Conservation (phyloP, 257 asterid species). For the Lavandula angustifolia region DNA sequence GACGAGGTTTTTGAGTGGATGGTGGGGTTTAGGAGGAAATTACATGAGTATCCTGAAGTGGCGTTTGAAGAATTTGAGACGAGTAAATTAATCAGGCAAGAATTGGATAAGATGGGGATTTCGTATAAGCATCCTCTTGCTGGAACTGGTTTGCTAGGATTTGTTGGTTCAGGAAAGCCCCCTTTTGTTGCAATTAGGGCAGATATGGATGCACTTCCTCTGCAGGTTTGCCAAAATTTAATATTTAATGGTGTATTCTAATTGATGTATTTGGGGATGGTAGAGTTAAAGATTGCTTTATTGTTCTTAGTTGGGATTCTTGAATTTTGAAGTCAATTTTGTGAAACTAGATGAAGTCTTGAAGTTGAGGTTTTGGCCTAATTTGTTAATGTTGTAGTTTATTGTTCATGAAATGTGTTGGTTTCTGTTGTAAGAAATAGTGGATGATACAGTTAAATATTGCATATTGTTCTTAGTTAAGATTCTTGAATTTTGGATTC, state of each 20-base stretch:
- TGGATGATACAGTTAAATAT: slow-evolving; percentile 39
- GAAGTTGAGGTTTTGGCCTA: neutral
- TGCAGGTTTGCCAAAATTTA: slow-evolving; percentile 55
- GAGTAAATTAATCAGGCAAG: slow-evolving; percentile 77
- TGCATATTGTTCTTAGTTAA: neutral
- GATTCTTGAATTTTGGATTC: neutral
- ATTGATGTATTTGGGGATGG: neutral
- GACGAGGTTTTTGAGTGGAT: slow-evolving; percentile 80
- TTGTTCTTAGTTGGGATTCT: neutral
- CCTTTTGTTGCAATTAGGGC: slow-evolving; percentile 98
- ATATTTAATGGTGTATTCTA: neutral
- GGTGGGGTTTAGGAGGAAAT: slow-evolving; percentile 70
- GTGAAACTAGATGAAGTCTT: neutral
- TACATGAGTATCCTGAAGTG: slow-evolving; percentile 93
- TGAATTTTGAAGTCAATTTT: neutral
- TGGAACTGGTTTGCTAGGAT: slow-evolving; percentile 80
- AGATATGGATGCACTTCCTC: slow-evolving; percentile 93
- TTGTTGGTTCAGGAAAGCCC: slow-evolving; percentile 77
- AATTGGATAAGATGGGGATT: slow-evolving; percentile 84
- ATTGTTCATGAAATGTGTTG: neutral
- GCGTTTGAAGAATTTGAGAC: slow-evolving; percentile 91
- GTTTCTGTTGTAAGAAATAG: slow-evolving; percentile 63
- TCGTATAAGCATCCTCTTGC: slow-evolving; percentile 74
- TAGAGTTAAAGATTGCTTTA: too few species aligned
- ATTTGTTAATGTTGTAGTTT: neutral